Percentiles rank a stretch among this genome's conserved stretches.
Evolutionary conservation across 148 eudicot species (phyloP).

Genomic region (Rhododendron molle): DNA sequence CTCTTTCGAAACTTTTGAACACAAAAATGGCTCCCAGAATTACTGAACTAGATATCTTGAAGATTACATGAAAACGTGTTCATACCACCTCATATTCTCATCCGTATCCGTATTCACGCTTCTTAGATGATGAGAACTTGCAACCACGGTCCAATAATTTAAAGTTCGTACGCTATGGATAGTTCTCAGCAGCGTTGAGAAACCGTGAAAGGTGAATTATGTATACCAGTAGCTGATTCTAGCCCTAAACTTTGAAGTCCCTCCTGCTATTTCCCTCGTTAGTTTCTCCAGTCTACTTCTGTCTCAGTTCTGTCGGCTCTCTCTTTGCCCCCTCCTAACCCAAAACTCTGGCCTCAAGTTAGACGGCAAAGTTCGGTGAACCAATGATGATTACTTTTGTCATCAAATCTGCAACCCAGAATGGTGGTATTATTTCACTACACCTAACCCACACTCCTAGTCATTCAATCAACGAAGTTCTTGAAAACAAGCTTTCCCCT

Average conservation of each 20-base stretch:
- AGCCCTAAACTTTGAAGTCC: not conserved
- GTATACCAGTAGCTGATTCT: not conserved
- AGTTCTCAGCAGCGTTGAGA: not conserved
- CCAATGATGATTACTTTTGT: not conserved
- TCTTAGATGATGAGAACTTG: not conserved
- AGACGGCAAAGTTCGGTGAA: not conserved
- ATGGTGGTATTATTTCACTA: not conserved
- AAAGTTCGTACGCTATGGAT: not conserved
- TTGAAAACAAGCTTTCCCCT: not conserved
- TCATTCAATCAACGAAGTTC: not conserved
- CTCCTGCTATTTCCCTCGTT: not conserved
- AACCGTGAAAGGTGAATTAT: not conserved
- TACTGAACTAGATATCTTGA: not conserved
- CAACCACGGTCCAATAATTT: not conserved
- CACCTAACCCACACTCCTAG: not conserved
- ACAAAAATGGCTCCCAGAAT: not conserved
- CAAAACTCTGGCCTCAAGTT: not conserved
- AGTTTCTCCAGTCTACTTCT: not conserved
- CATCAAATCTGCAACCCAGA: not conserved
- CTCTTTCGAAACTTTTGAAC: not conserved
- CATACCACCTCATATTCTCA: not conserved
- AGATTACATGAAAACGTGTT: not conserved
- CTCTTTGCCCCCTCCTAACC: too few species aligned
- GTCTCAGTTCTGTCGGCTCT: not conserved
- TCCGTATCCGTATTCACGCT: not conserved